Percentiles rank a stretch among this genome's conserved stretches.
These are phyloP conservation scores for Clohesyomyces aquaticus DNA, from an alignment of 495 filamentous ascomycete genomes.

Conservation along the genomic window DNA sequence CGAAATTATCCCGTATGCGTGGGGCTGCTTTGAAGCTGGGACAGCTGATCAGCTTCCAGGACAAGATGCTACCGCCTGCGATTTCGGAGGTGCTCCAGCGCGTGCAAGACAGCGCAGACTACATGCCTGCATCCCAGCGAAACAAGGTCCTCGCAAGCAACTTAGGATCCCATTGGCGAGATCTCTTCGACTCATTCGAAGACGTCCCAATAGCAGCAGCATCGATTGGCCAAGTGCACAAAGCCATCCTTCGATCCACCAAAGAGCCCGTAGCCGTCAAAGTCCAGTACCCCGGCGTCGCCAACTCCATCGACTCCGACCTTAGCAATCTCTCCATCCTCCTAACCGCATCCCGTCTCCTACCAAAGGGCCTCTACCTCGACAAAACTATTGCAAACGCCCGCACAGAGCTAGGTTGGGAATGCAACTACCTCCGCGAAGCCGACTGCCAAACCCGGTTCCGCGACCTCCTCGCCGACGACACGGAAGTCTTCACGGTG, in stretches of 20 bases:
- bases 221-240: constrained; percentile 97
- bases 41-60: constrained; percentile 97
- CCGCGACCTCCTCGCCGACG: constrained; percentile 68
- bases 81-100: constrained; percentile 87
- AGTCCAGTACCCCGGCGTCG: constrained; percentile 96
- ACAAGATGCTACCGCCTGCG: constrained; percentile 87
- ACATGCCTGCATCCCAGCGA: constrained; percentile 93
- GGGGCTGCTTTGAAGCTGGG: constrained; percentile 97
- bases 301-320: constrained; percentile 92
- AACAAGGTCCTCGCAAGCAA: constrained; percentile 78
- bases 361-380: constrained; percentile 90
- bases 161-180: constrained; percentile 83
- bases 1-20: constrained; percentile 92
- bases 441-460: constrained; percentile 78
- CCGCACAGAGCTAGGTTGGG: constrained; percentile 90
- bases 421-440: constrained; percentile 93
- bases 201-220: constrained; percentile 93
- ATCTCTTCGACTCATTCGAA: constrained; percentile 80
- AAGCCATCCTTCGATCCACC: constrained; percentile 75
- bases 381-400: constrained; percentile 98
- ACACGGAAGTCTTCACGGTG: constrained; percentile 73
- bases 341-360: constrained; percentile 81
- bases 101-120: constrained; percentile 95
- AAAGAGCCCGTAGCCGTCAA: constrained; percentile 86
- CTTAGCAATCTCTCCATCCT: constrained; percentile 89